Evolutionary conservation across 441 rosid species (phyloP), one percentile per base, ranked within the genome.

Genomic region (Corymbia calophylla): DNA sequence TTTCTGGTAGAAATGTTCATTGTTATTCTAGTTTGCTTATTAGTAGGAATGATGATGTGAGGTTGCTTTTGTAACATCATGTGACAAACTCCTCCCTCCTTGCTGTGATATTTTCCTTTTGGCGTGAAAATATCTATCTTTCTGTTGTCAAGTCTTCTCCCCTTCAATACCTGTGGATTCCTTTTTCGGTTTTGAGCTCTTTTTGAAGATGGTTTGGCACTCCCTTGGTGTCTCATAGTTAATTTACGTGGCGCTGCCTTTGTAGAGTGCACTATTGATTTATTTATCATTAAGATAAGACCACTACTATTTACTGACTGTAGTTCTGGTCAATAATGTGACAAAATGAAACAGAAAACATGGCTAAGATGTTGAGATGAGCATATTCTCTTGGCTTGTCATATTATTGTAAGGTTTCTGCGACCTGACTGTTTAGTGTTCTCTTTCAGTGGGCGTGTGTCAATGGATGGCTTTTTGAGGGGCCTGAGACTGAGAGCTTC

Each of bases 361-460:
- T 73, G 84, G 29, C 84, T 73, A 73, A 73, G n/a, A 73, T 73
- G 84, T 73, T 6, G 84, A 27, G 32, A 39, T 73, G 39, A 86
- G 47, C 25, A 25, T 47, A 12, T 49, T 87, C 87, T 87, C 85
- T 88, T 47, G 49, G 31, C 51, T 58, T 80, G 51, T 53, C 53
- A 32, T 81, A 47, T 21, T 35, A 49, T 73, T n/a, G 86, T 51
- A 60, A 91, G 73, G 89, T 58, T 53, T 64, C 53, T 85, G 86
- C 3, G 2, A 89, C 49, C 47, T 18, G 55, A 60, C 29, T 10
- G 10, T 44, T 80, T 51, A 87, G 86, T 80, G 32, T 88, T 86
- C 60, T 91, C 55, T 89, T 91, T 93, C 97, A 98, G 99, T 89
- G 99, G 99, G 66, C 92, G 92, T 89, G 97, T 98, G 92, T 93